Evolutionary conservation across 352 stramenopile species (phyloP).

Genomic region (Pythium sukuiense): DNA sequence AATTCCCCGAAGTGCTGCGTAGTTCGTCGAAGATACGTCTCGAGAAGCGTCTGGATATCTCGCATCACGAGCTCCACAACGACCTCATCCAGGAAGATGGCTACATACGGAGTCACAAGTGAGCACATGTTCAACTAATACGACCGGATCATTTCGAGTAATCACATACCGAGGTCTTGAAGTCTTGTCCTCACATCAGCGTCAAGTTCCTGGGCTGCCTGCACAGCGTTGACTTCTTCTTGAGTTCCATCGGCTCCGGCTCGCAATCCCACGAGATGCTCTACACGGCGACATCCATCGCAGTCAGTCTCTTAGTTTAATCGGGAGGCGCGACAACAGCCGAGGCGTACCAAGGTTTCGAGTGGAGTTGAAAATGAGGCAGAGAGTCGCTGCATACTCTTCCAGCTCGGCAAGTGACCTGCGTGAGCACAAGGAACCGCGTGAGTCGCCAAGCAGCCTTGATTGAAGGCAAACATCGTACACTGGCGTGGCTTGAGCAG

Average conservation of each 20-base stretch:
- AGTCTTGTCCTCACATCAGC: conserved; percentile 38
- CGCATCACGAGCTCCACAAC: conserved; percentile 79
- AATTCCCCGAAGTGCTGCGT: conserved; percentile 68
- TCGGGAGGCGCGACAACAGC: neutral
- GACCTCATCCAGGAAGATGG: conserved; percentile 76
- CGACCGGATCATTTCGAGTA: too few species aligned
- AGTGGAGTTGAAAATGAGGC: conserved; percentile 73
- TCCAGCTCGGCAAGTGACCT: conserved; percentile 53
- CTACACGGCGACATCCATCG: conserved; percentile 23
- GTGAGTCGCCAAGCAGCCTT: neutral
- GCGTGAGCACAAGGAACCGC: neutral
- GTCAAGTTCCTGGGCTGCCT: conserved; percentile 29
- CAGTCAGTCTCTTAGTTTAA: neutral
- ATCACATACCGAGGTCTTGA: conserved; percentile 47
- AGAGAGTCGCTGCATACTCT: conserved; percentile 70
- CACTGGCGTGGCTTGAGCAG: conserved; percentile 53
- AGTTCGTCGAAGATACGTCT: conserved; percentile 57
- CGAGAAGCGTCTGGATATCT: conserved; percentile 66
- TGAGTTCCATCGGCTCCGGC: conserved; percentile 52
- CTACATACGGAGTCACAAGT: conserved; percentile 17
- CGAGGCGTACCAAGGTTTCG: conserved; percentile 50
- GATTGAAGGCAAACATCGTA: conserved; percentile 22
- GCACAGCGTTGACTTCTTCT: conserved; percentile 44
- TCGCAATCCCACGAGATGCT: conserved; percentile 56
- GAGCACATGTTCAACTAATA: neutral